Evolutionary conservation across 2,329 filamentous ascomycete species (phyloP), one percentile per base, ranked within the genome.

Genomic region (Curvularia lunata): DNA sequence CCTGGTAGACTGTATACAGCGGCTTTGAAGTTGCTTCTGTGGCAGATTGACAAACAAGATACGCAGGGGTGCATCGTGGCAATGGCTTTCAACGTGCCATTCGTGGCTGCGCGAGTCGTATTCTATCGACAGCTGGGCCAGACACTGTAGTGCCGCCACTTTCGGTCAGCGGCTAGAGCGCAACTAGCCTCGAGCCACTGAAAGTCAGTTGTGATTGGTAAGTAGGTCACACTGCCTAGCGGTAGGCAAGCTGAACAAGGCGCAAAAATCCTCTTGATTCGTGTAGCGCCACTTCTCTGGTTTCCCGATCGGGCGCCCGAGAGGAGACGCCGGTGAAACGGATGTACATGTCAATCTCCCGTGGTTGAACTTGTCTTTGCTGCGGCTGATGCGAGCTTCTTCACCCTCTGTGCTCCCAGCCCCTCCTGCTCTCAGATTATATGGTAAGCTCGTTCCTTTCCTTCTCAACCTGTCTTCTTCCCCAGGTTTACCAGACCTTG

Each of bases 221-320:
- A 54, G 43, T 56, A 45, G 49, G 56, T 48, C 47, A 41, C 51
- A 46, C 40, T 52, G 25, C 32, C 48, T 63, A 54, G 55, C 48
- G 59, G 57, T 53, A 30, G 41, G 48, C 57, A 53, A 56, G 56
- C 56, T 56, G 46, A 49, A 63, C 23, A 50, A 41, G 57, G 45
- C 50, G 58, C 47, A 47, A 52, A 46, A 30, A 37, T 61, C n/a
- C 12, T 9, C 58, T 59, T 61, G 58, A 61, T 63, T 63, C 56
- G 30, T 58, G 34, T 46, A 40, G 32, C 49, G 56, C 56, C 55
- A 54, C 25, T 16, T 13, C 27, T 56, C 28, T 41, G 43, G 49
- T 42, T 40, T 32, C 40, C 54, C 10, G 40, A 57, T 57, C 47
- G 50, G 53, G 25, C 25, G 37, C 28, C 43, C 28, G 48, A 56